A percentile compares a stretch with the other conserved stretches of the same genome.
These are phyloP conservation scores for Lolium multiflorum DNA, from an alignment of 176 grass and related monocot genomes.

Conservation along the genomic window DNA sequence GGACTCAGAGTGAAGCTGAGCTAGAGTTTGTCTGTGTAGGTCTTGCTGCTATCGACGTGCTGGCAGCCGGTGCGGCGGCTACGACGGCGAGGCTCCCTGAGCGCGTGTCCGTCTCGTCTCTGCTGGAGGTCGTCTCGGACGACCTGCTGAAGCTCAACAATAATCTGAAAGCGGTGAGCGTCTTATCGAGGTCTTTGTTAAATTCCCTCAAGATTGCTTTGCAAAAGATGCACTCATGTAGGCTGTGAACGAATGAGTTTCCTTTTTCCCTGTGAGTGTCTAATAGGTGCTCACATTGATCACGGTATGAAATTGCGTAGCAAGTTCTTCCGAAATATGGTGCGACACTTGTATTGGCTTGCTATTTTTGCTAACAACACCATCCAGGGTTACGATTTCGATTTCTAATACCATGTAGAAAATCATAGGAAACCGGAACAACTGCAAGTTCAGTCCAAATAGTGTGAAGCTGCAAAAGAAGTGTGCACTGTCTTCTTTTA, in stretches of 20 bases:
- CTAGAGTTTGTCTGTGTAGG: not conserved
- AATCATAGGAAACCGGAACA: not conserved
- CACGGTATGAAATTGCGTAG: not conserved
- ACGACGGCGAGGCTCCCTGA: constrained; percentile 31
- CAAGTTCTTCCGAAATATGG: not conserved
- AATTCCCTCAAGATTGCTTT: not conserved
- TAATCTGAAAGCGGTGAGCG: constrained; percentile 92
- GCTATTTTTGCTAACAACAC: not conserved
- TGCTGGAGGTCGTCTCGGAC: constrained; percentile 77
- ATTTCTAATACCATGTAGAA: not conserved
- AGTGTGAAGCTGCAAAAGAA: not conserved
- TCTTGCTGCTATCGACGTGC: constrained; percentile 54
- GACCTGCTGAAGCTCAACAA: constrained; percentile 82
- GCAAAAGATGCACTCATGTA: not conserved
- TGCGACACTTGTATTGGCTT: not conserved
- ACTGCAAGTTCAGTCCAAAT: not conserved
- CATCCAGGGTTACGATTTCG: not conserved
- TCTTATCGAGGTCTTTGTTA: constrained; percentile 11
- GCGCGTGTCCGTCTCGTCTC: constrained; percentile 58
- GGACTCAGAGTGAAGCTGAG: not conserved
- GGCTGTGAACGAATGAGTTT: not conserved
- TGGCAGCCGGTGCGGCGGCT: constrained; percentile 4
- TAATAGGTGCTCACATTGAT: not conserved
- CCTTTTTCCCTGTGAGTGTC: not conserved
- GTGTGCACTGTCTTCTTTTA: not conserved